Percentiles rank a stretch among this genome's conserved stretches.
These are phyloP conservation scores for Musa acuminata DNA, from an alignment of 176 grass and related monocot genomes.

Conservation along the genomic window DNA sequence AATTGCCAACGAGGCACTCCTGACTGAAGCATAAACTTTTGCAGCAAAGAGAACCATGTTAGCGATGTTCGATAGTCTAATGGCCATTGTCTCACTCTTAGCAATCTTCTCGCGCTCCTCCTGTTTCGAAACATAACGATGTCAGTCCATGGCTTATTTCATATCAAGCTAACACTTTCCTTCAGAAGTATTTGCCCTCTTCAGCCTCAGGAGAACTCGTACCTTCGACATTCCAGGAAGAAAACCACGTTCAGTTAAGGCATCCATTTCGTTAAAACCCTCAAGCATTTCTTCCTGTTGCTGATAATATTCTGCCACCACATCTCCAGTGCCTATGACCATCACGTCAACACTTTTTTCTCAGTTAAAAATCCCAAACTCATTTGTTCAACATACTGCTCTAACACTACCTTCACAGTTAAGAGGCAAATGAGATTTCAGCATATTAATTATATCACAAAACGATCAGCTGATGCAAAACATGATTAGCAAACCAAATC, in stretches of 20 bases:
- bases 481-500: background rate
- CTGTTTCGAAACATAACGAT: constrained; percentile 17
- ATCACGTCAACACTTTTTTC: background rate
- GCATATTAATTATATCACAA: no score
- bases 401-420: no score
- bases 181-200: background rate
- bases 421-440: background rate
- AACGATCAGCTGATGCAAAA: background rate
- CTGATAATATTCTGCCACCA: constrained; percentile 90
- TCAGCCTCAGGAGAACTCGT: background rate
- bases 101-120: constrained; percentile 74
- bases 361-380: background rate
- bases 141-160: background rate
- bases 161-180: background rate
- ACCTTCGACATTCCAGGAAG: constrained; percentile 97
- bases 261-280: constrained; percentile 98
- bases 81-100: constrained; percentile 72
- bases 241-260: constrained; percentile 78
- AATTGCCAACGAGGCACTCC: constrained; percentile 70
- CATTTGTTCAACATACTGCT: background rate
- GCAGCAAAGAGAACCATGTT: constrained; percentile 97
- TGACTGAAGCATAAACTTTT: constrained; percentile 83
- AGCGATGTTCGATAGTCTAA: constrained; percentile 68
- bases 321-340: constrained; percentile 47
- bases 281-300: constrained; percentile 96